A percentile compares a stretch with the other conserved stretches of the same genome.
phyloP scores from a whole-genome alignment of 1,139 yeast species.

The Debaryomyces psychrophilus region DNA sequence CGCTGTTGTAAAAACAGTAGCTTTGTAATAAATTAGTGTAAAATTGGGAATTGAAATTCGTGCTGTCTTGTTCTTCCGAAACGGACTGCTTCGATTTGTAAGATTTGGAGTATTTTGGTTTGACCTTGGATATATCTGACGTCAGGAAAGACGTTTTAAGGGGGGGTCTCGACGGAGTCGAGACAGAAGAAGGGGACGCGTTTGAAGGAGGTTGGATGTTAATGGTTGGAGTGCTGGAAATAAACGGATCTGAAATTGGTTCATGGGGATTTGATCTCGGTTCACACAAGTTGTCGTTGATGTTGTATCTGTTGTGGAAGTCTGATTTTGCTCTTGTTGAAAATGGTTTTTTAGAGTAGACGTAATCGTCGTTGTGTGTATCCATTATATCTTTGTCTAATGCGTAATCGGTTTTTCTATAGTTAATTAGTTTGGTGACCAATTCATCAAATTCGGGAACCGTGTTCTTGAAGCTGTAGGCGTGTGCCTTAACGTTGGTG shows the following conservation, averaged over 20 bases:
- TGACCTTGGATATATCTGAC: constrained; percentile 26
- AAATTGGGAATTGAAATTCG: constrained; percentile 27
- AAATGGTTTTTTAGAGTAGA: constrained; percentile 5
- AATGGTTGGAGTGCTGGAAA: constrained; percentile 1
- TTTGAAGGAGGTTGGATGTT: constrained; percentile 2
- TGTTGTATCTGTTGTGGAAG: constrained; percentile 18
- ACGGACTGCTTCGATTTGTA: constrained; percentile 20
- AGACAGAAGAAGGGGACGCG: constrained; percentile 5
- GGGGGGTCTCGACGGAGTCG: constrained; percentile 24
- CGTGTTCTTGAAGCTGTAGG: constrained; percentile 18
- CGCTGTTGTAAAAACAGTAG: constrained; percentile 38
- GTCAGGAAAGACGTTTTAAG: constrained; percentile 30
- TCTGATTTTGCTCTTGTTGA: constrained; percentile 16
- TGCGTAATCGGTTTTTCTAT: constrained; percentile 9
- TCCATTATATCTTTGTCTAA: constrained; percentile 10
- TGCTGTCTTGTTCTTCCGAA: constrained; percentile 6
- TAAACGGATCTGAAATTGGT: constrained; percentile 14
- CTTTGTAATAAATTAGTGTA: constrained; percentile 36
- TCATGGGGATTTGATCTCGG: constrained; percentile 14
- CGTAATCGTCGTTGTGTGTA: constrained; percentile 1
- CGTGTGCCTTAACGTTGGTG: constrained; percentile 18
- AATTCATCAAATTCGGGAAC: constrained; percentile 32
- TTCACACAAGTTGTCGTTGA: constrained; percentile 16
- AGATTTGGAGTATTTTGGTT: constrained; percentile 24
- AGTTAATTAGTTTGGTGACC: constrained; percentile 20